Evolutionary conservation across 805 yeast species (phyloP), one percentile per base, ranked within the genome.

Genomic region (Saccharomycopsis oosterbeekiorum): DNA sequence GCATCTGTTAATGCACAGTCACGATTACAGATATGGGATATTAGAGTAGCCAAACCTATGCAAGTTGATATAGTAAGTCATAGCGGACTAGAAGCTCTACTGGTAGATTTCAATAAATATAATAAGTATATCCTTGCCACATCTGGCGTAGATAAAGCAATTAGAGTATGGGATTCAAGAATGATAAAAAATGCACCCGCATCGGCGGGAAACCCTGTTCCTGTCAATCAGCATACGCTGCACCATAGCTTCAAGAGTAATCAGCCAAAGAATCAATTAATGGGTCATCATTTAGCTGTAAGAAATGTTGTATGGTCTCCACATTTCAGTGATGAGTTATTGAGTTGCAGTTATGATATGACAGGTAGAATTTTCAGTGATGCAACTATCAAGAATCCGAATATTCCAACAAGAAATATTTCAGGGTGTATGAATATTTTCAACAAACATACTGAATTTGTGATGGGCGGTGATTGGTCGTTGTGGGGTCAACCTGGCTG

Each of bases 401-500:
- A 76, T 55, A 26, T 24, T 19, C 53, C 53, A 47, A 47, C 29
- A 47, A 47, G 53, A 47, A 47, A 47, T 17, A 47, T 47, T 10
- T 78, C 79, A 19, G 87, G 88, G 0, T 76, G 85, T 42, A 73
- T 78, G 42, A 82, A 81, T 8, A 79, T 80, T 17, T 89, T 90
- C 76, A 77, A 80, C 24, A 74, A 73, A 59, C 98, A 94, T 74
- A 79, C 83, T 36, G 99, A 93, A 76, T 93, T 93, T 74, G 97
- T 88, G 1, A 83, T 88, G 67, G 97, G 96, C 17, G 87, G 92
- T 65, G 98, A 94, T 75, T 94, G 97, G 88, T 86, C 96, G 66
- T 73, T 94, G 58, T 93, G 97, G 97, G 99, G 98, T 2, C 85
- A 84, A 67, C 96, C 94, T 1, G 97, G 97, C 0, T 92, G 94